Evolutionary conservation across 2,329 filamentous ascomycete genomes (phyloP).

Genomic region (Cylindrodendrum hubeiense): DNA sequence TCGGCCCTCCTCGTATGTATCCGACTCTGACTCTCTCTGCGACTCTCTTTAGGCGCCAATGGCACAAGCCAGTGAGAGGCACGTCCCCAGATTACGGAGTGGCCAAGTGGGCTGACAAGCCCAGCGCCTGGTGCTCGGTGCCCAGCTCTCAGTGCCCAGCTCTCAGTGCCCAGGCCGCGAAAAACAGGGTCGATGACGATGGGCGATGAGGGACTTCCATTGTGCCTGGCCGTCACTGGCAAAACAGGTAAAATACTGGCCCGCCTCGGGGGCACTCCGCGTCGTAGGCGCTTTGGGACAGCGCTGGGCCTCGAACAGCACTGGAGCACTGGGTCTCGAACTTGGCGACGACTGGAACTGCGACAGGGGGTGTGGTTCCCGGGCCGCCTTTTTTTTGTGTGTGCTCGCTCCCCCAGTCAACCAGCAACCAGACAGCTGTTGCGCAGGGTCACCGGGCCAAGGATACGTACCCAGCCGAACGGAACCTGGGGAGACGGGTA

Average conservation of each 20-base stretch:
- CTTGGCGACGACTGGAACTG: slow-evolving; percentile 4
- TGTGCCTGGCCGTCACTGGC: not conserved
- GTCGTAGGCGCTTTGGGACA: not conserved
- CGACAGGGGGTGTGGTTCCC: not conserved
- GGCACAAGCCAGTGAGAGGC: not conserved
- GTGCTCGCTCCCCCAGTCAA: not conserved
- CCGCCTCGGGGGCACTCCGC: not conserved
- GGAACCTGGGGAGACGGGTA: not conserved
- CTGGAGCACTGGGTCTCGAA: slow-evolving; percentile 1
- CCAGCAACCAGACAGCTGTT: not conserved
- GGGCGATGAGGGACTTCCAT: not conserved
- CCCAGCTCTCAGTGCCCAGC: not conserved
- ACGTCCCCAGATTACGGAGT: not conserved
- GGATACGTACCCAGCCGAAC: not conserved
- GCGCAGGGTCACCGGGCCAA: not conserved
- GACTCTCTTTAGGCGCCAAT: not conserved
- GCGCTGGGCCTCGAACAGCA: too few species aligned
- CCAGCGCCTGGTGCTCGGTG: not conserved
- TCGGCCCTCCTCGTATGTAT: not conserved
- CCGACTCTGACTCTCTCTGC: not conserved
- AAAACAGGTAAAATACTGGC: not conserved
- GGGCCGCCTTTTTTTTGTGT: not conserved
- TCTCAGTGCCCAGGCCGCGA: not conserved
- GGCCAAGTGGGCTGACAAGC: not conserved
- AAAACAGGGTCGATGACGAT: not conserved